Evolutionary conservation across 2,329 filamentous ascomycete genomes (phyloP).

Genomic region (Diaporthe ampelina): DNA sequence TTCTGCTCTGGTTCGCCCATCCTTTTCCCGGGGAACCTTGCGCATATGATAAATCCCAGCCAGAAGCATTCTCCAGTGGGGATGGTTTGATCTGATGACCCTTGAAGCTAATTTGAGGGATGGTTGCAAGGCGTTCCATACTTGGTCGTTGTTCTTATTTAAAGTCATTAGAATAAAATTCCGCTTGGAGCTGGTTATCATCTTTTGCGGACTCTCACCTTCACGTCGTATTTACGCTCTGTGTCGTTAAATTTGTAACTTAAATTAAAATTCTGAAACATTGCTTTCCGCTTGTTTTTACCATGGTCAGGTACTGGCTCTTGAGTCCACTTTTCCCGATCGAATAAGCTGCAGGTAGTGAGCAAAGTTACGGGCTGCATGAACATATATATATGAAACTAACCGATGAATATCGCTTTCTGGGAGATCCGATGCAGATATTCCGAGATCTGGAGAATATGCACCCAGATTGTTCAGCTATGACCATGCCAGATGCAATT

Average conservation of each 20-base stretch:
- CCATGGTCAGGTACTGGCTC: neutral
- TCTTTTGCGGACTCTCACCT: neutral
- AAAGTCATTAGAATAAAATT: neutral
- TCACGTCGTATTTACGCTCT: neutral
- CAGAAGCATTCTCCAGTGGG: slow-evolving; percentile 17
- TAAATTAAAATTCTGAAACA: neutral
- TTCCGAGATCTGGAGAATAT: neutral
- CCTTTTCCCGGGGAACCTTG: neutral
- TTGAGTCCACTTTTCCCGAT: neutral
- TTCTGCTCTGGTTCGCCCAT: neutral
- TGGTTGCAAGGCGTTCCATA: neutral
- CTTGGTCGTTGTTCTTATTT: neutral
- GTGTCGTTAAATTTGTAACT: neutral
- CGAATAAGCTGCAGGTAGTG: neutral
- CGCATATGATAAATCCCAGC: slow-evolving; percentile 10
- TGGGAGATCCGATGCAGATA: neutral
- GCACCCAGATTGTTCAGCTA: neutral
- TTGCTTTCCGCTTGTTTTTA: neutral
- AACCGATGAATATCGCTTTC: neutral
- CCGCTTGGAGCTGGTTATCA: fast-evolving
- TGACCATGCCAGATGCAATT: too few relatives aligned
- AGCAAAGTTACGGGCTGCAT: neutral
- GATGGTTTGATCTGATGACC: slow-evolving; percentile 5
- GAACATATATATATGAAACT: neutral
- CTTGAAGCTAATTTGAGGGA: slow-evolving; percentile 3